Conservation (phyloP, 345 rosid species). For the Eucalyptus shirleyi region DNA sequence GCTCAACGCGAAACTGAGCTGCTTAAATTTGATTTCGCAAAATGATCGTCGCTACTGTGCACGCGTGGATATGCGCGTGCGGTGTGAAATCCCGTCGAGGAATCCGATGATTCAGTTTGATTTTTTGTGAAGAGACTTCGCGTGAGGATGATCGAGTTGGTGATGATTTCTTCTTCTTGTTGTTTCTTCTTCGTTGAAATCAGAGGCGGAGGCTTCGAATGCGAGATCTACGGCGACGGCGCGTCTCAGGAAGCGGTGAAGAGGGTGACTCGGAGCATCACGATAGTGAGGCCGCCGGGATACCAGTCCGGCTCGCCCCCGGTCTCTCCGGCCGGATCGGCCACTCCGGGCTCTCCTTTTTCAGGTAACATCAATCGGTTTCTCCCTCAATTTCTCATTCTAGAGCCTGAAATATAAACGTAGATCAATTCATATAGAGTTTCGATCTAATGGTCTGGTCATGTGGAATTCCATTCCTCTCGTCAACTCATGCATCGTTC, state of each 20-base stretch:
- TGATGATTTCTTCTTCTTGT: not conserved
- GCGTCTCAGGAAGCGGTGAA: constrained; percentile 10
- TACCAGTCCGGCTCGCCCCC: constrained; percentile 73
- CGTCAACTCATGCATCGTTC: not conserved
- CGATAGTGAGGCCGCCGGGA: constrained; percentile 79
- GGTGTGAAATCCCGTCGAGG: not conserved
- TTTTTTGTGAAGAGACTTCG: not conserved
- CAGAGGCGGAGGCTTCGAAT: constrained; percentile 41
- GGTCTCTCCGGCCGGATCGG: constrained; percentile 73
- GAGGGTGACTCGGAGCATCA: constrained; percentile 77
- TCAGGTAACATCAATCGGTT: constrained; percentile 39
- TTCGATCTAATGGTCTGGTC: not conserved
- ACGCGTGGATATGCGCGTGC: not conserved
- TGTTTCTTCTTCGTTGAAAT: not conserved
- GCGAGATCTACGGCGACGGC: constrained; percentile 37
- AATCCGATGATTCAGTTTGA: not conserved
- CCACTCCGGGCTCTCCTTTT: constrained; percentile 69
- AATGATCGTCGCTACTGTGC: not conserved
- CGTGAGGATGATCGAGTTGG: not conserved
- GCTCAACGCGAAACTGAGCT: not conserved
- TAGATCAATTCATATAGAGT: not conserved
- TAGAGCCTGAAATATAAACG: not conserved
- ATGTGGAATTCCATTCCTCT: not conserved
- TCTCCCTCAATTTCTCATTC: not conserved
- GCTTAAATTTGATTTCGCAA: not conserved